phyloP scores from a whole-genome alignment of 139 green algal species.

The Axilococcus clingmanii region DNA sequence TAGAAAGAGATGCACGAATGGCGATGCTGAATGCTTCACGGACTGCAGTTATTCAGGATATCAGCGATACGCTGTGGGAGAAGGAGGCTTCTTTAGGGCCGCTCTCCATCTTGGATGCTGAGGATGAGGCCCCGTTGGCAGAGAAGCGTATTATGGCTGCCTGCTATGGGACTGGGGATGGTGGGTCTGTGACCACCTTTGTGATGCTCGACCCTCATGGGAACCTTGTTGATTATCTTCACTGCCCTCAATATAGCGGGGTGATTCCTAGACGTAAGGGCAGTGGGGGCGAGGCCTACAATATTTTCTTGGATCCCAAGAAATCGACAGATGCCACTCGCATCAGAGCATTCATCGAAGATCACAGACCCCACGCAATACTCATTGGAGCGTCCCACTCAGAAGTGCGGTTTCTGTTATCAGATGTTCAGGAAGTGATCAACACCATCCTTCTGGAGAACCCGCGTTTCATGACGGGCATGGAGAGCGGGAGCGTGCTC shows the following conservation, averaged over 20 bases:
- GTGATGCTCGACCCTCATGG: slow-evolving; percentile 50
- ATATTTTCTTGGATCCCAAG: slow-evolving; percentile 30
- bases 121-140: slow-evolving; percentile 28
- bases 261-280: neutral
- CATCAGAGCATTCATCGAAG: slow-evolving; percentile 56
- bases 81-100: slow-evolving; percentile 31
- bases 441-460: slow-evolving; percentile 49
- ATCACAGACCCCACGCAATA: slow-evolving; percentile 70
- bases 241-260: slow-evolving; percentile 22
- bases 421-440: slow-evolving; percentile 45
- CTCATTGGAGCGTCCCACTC: slow-evolving; percentile 53
- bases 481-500: slow-evolving; percentile 41
- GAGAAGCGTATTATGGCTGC: slow-evolving; percentile 52
- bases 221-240: slow-evolving; percentile 26
- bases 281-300: slow-evolving; percentile 13
- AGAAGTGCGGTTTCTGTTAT: slow-evolving; percentile 43
- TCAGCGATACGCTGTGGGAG: slow-evolving; percentile 34
- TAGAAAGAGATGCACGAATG: slow-evolving; percentile 41
- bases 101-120: slow-evolving; percentile 8
- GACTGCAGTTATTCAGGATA: slow-evolving; percentile 3
- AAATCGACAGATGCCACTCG: slow-evolving; percentile 37
- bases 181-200: slow-evolving; percentile 49
- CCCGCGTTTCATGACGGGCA: slow-evolving; percentile 18
- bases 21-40: slow-evolving; percentile 22
- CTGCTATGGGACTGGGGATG: slow-evolving; percentile 48